Base-by-base conservation (phyloP, 768 basidiomycete species). In the Kwoniella europaea region DNA sequence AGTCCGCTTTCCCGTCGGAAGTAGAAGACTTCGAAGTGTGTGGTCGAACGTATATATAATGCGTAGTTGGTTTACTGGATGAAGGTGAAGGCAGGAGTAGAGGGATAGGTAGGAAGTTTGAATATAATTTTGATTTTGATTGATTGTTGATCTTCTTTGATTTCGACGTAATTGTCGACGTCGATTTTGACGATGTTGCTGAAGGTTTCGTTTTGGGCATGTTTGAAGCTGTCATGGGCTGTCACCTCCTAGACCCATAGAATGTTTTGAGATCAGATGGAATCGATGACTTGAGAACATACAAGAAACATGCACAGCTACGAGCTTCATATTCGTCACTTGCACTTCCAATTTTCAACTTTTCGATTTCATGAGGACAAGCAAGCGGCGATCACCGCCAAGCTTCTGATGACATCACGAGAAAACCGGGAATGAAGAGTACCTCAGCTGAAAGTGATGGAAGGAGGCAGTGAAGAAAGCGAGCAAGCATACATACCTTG, bases 21-120 rank as follows among this genome's bases (percentile, higher is more conserved):
- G 29, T 27, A 2, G 69, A 16, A 15, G 68, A 68, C 13, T 72
- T 43, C 29, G 60, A 67, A 27, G 84, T 78, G 79, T 94, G 92
- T 3, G 87, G 79, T n/a, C 91, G 88, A 18, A 88, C 88, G 77
- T 94, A 95, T n/a, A 94, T 81, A 73, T 90, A 88, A 77, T 95
- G 93, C 2, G 86, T 90, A 2, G 87, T 82, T 22, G 82, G 12
- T 10, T 69, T 73, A 57, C 67, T 64, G 4, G 76, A 74, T 4
- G 73, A 74, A 15, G 73, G 66, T 16, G 69, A 60, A 20, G 78
- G 73, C 15, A 79, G 65, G 20, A 62, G 52, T 16, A 79, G 65
- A 2, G 78, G 74, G 59, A 80, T 73, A 27, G 79, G 77, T 12
- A 80, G 61, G 72, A 80, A 80, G 20, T 63, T 67, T 1, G 79